A percentile compares a stretch with the other conserved stretches of the same genome.
phyloP scores from a whole-genome alignment of 2,329 filamentous ascomycete genomes.

The Epichloe uncinata region DNA sequence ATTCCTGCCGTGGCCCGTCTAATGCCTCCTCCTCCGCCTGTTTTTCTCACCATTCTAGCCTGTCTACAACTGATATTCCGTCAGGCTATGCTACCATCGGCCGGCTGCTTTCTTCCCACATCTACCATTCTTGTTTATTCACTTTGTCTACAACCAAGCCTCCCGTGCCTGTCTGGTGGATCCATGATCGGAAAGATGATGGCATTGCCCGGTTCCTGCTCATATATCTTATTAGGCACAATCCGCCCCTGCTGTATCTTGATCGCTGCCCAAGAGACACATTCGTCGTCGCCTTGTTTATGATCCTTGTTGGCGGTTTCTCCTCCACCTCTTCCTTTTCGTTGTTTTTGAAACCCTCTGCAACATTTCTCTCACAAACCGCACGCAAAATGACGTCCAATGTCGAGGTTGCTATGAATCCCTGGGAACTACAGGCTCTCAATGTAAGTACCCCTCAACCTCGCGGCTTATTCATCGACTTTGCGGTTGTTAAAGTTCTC shows the following conservation, averaged over 20 bases:
- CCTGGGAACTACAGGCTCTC: slow-evolving; percentile 23
- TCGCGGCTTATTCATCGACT: background rate
- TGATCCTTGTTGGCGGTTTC: too few species aligned
- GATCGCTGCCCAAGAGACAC: background rate
- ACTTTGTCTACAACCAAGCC: background rate
- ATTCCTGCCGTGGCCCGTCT: too few species aligned
- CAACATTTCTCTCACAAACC: background rate
- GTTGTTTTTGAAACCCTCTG: too few species aligned
- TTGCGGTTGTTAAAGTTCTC: background rate
- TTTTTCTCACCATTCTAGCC: too few species aligned
- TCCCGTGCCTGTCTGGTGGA: slow-evolving; percentile 1
- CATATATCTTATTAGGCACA: background rate
- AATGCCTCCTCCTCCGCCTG: too few species aligned
- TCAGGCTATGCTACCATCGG: background rate
- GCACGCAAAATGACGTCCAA: slow-evolving; percentile 2
- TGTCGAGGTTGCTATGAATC: slow-evolving; percentile 14
- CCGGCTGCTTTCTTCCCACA: background rate
- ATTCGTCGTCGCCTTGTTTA: too few species aligned
- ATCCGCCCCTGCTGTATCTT: background rate
- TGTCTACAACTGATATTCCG: background rate
- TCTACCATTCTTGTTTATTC: background rate
- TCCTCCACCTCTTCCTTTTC: too few species aligned
- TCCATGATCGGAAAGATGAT: background rate
- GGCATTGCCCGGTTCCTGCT: background rate
- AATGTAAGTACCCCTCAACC: slow-evolving; percentile 14